Conservation (phyloP, 768 basidiomycete genomes). For the Fistulinella prunicolor region DNA sequence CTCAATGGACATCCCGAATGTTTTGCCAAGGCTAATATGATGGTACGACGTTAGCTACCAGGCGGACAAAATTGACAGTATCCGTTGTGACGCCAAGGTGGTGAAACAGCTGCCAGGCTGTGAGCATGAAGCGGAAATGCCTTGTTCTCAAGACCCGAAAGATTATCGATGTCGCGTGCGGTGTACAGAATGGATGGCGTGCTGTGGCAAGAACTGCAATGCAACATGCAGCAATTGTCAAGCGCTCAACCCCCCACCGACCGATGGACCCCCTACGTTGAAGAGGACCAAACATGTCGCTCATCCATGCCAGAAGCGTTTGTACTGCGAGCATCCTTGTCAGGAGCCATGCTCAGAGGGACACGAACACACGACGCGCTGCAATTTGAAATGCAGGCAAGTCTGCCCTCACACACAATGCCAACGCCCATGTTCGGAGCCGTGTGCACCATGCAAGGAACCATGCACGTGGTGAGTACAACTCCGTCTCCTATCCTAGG, state of each 20-base stretch:
- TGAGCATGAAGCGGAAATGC: slow-evolving; percentile 49
- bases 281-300: slow-evolving; percentile 35
- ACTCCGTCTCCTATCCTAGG: no score
- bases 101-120: slow-evolving; percentile 46
- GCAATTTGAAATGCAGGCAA: slow-evolving; percentile 49
- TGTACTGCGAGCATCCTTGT: slow-evolving; percentile 60
- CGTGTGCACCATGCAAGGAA: slow-evolving; percentile 63
- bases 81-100: slow-evolving; percentile 44
- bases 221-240: slow-evolving; percentile 52
- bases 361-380: slow-evolving; percentile 48
- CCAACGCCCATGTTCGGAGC: slow-evolving; percentile 43
- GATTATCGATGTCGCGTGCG: slow-evolving; percentile 35
- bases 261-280: slow-evolving; percentile 5
- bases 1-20: neutral
- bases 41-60: slow-evolving; percentile 42
- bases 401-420: slow-evolving; percentile 54
- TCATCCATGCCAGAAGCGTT: slow-evolving; percentile 49
- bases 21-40: no score
- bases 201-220: slow-evolving; percentile 52
- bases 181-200: slow-evolving; percentile 47
- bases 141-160: slow-evolving; percentile 46
- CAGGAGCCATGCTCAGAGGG: slow-evolving; percentile 44
- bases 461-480: slow-evolving; percentile 53
- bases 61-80: slow-evolving; percentile 42
- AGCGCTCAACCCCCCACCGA: slow-evolving; percentile 8